Evolutionary conservation across 257 asterid genomes (phyloP), one percentile per base, ranked within the genome.

Genomic region (Forsythia suspensa): DNA sequence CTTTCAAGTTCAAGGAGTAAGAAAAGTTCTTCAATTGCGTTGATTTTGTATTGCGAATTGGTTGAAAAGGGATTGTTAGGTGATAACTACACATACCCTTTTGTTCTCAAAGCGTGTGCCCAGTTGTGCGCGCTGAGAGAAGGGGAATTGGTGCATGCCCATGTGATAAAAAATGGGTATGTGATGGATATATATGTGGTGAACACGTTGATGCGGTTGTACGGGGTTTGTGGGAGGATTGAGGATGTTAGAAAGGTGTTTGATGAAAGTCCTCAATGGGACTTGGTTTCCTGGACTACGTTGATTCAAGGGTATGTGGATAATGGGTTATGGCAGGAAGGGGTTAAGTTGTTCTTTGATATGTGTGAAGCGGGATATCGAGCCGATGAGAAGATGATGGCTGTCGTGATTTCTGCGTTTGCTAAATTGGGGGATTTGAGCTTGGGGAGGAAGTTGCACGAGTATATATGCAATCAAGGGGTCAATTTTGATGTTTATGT

Each of bases 221-320:
- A 84, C 72, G 84, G 73, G 76, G 85, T 75, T 55, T 74, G 82
- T 61, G 90, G 90, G 21, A 76, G 44, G 38, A 59, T 78, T 51
- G 77, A 13, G 20, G 76, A 72, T 21, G 82, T 40, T 2, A 55
- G 83, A 78, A 85, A 82, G 84, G 84, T 82, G 84, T 84, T 82
- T 74, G 87, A 84, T 81, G 80, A 68, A 74, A 82, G 82, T 76
- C 79, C 74, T 73, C 70, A 63, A 5, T 0, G 80, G 75, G 86
- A 87, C 55, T 76, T 87, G 84, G 88, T 87, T 66, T 82, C 90
- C 1, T 84, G 88, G 88, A 87, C 90, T 51, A 71, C 80, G 8
- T 76, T 87, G 81, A 80, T 84, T 71, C 87, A 87, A 78, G 88
- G 87, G 73, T 84, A 84, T 46, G 90, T 80, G 46, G 80, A 76